Percentiles rank a stretch among this genome's conserved stretches.
Conservation (phyloP, 805 yeast species). For the Candida succiphila region DNA sequence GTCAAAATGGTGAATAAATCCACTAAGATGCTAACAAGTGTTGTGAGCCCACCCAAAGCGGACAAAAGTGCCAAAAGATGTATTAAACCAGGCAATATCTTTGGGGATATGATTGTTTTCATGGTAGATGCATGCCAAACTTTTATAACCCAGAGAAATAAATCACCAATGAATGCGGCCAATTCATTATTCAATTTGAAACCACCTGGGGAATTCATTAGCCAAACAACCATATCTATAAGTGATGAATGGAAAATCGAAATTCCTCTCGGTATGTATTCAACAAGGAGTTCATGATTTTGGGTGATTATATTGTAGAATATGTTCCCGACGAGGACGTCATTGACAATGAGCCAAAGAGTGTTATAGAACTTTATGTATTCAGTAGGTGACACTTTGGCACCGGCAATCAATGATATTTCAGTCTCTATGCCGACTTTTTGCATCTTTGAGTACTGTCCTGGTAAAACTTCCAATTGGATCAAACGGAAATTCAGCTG, state of each 20-base stretch:
- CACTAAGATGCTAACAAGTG: constrained; percentile 52
- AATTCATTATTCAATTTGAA: constrained; percentile 83
- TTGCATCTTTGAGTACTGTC: constrained; percentile 54
- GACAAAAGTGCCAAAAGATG: constrained; percentile 8
- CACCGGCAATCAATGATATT: constrained; percentile 27
- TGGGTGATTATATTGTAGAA: constrained; percentile 30
- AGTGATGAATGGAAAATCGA: constrained; percentile 1
- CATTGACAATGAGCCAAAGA: constrained; percentile 80
- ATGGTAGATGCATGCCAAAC: constrained; percentile 36
- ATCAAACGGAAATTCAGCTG: constrained; percentile 73
- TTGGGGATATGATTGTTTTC: not conserved
- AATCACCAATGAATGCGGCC: constrained; percentile 76
- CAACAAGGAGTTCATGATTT: not conserved
- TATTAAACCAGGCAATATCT: constrained; percentile 8
- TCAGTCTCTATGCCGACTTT: constrained; percentile 29
- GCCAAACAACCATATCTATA: constrained; percentile 48
- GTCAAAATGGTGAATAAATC: constrained; percentile 59
- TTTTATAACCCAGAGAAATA: constrained; percentile 75
- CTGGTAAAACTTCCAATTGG: constrained; percentile 71
- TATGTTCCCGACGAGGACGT: constrained; percentile 63
- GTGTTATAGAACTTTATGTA: constrained; percentile 79
- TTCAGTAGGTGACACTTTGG: constrained; percentile 33
- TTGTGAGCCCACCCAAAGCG: constrained; percentile 47
- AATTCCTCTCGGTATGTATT: not conserved
- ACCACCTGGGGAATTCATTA: constrained; percentile 89